phyloP scores from a whole-genome alignment of 2,329 filamentous ascomycete species.

The Hypoxylon sp. region DNA sequence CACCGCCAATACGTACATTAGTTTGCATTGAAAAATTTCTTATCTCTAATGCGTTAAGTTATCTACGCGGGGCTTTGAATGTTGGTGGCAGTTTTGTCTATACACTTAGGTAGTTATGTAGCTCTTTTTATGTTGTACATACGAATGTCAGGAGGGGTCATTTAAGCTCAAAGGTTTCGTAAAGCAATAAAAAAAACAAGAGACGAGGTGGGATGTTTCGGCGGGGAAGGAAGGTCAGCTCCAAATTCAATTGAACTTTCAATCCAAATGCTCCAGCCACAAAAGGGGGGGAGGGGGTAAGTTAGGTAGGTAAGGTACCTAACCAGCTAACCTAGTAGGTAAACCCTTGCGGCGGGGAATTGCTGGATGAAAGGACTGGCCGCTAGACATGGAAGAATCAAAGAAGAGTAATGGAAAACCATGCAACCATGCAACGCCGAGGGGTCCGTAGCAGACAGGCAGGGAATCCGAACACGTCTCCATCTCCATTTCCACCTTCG shows the following conservation, averaged over 20 bases:
- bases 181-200: slow-evolving; percentile 19
- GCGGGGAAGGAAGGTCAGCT: slow-evolving; percentile 25
- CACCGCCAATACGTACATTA: slow-evolving; percentile 33
- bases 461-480: slow-evolving; percentile 33
- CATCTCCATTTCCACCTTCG: slow-evolving; percentile 33
- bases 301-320: no score
- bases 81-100: no score
- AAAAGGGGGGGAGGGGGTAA: slow-evolving; percentile 33
- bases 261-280: slow-evolving; percentile 29
- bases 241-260: slow-evolving; percentile 23
- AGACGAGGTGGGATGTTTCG: slow-evolving; percentile 21
- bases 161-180: slow-evolving; percentile 22
- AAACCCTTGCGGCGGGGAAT: slow-evolving; percentile 12
- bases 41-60: no score
- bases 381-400: slow-evolving; percentile 22
- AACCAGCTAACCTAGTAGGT: no score
- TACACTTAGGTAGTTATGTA: slow-evolving; percentile 1
- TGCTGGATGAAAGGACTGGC: slow-evolving; percentile 24
- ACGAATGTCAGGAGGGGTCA: slow-evolving; percentile 19
- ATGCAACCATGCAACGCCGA: slow-evolving; percentile 29
- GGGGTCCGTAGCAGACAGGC: slow-evolving; percentile 21
- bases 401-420: slow-evolving; percentile 25
- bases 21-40: slow-evolving; percentile 31
- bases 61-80: no score
- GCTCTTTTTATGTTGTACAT: neutral